These are phyloP conservation scores for Fusarium sulawesiense DNA, from an alignment of 2,329 filamentous ascomycete genomes.

Conservation along the genomic window DNA sequence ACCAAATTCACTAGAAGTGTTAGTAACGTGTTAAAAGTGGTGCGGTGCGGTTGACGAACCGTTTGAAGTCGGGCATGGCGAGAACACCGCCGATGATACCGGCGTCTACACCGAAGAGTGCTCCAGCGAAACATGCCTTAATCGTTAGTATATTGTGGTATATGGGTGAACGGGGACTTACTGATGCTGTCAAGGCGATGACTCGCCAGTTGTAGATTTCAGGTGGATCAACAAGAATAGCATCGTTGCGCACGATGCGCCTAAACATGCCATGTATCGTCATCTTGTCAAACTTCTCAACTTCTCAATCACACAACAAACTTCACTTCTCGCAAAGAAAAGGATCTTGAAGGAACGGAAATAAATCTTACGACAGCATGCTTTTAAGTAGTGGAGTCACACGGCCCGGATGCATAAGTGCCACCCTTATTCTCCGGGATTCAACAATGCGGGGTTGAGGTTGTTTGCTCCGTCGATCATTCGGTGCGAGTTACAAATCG, in stretches of 20 bases:
- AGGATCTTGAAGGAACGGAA: not conserved
- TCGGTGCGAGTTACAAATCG: not conserved
- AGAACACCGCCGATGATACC: constrained; percentile 48
- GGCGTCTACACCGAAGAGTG: constrained; percentile 44
- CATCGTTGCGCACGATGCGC: constrained; percentile 65
- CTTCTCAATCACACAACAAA: not conserved
- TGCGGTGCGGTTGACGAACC: not conserved
- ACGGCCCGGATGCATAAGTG: not conserved
- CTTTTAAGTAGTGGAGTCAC: constrained; percentile 34
- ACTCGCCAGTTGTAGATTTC: constrained; percentile 79
- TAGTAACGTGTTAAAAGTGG: not conserved
- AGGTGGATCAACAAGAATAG: constrained; percentile 73
- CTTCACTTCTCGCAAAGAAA: too few relatives aligned
- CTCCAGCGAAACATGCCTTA: constrained; percentile 40
- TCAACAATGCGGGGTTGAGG: not conserved
- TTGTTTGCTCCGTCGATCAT: not conserved
- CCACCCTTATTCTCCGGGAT: not conserved
- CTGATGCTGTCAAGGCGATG: constrained; percentile 70
- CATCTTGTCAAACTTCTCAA: constrained; percentile 18
- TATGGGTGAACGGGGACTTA: not conserved
- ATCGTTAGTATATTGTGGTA: too few relatives aligned
- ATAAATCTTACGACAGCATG: constrained; percentile 10
- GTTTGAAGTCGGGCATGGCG: constrained; percentile 44
- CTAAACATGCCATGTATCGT: constrained; percentile 39
- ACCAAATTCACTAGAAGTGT: constrained; percentile 35